Evolutionary conservation across 2,329 filamentous ascomycete species (phyloP).

Genomic region (Trichoderma koningiopsis): DNA sequence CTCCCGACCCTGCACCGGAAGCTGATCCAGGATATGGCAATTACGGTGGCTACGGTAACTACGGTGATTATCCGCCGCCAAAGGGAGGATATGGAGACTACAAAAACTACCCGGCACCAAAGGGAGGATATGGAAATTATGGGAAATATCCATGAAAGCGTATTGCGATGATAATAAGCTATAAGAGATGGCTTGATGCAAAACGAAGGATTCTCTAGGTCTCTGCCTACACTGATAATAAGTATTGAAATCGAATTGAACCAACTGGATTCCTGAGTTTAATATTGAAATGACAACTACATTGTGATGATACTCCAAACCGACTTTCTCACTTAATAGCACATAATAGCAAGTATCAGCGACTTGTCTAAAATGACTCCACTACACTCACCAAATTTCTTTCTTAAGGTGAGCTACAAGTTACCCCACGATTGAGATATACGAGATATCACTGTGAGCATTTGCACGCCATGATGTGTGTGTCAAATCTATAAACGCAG

Average conservation of each 20-base stretch:
- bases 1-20: conserved; percentile 27
- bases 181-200: background rate
- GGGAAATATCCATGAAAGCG: background rate
- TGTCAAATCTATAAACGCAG: background rate
- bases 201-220: background rate
- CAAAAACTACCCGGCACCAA: background rate
- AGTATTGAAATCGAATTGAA: background rate
- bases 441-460: background rate
- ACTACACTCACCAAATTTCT: background rate
- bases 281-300: background rate
- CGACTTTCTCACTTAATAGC: background rate
- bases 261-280: background rate
- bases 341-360: background rate
- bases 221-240: background rate
- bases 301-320: background rate
- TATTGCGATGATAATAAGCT: background rate
- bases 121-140: background rate
- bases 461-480: background rate
- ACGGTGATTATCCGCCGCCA: conserved; percentile 9
- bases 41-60: conserved; percentile 20
- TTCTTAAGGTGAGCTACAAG: background rate
- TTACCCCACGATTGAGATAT: background rate
- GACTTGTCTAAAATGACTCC: background rate
- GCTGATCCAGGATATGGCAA: conserved; percentile 21
- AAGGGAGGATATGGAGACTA: conserved; percentile 19